Evolutionary conservation across 2,329 filamentous ascomycete species (phyloP), one percentile per base, ranked within the genome.

Genomic region (Seiridium unicorne): DNA sequence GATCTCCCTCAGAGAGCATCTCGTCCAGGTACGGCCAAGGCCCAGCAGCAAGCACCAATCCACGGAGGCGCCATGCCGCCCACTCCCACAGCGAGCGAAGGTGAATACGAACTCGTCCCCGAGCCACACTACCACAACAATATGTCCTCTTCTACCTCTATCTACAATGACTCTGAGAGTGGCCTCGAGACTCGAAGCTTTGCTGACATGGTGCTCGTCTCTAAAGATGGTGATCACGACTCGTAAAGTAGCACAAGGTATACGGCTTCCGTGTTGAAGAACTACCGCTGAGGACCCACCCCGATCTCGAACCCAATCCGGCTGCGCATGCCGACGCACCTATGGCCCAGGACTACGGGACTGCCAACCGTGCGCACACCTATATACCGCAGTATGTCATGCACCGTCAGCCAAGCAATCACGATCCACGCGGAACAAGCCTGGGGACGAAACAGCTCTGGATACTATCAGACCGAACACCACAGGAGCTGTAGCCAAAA

Each of bases 61-160:
- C 84, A 83, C 64, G 76, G 79, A 63, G 84, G 83, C 62, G 82
- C 82, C 66, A 83, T 86, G 80, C 84, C 84, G 69, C 83, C 84
- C 58, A 86, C 83, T 56, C 84, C 84, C 55, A 82, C 82, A 66
- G 82, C 80, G 73, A 86, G 84, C 77, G 84, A 87, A 84, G 83
- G 84, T 86, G 81, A 85, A 80, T 82, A 81, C 73, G 73, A 76
- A 68, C 71, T 76, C 68, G 72, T 62, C 57, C 55, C 55, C 44
- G 55, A 58, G 31, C 51, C 51, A 55, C 36, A 31, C 51, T 42
- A 55, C 26, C 56, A 70, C 64, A 69, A 69, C 66, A 68, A 62
- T 58, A 61, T 60, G 60, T 66, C 61, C 56, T 62, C 65, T 48
- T 56, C 62, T 62, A 65, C 66, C 63, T 65, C 62, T 55, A 61